Evolutionary conservation across 257 asterid species (phyloP).

Genomic region (Capsicum chinense): DNA sequence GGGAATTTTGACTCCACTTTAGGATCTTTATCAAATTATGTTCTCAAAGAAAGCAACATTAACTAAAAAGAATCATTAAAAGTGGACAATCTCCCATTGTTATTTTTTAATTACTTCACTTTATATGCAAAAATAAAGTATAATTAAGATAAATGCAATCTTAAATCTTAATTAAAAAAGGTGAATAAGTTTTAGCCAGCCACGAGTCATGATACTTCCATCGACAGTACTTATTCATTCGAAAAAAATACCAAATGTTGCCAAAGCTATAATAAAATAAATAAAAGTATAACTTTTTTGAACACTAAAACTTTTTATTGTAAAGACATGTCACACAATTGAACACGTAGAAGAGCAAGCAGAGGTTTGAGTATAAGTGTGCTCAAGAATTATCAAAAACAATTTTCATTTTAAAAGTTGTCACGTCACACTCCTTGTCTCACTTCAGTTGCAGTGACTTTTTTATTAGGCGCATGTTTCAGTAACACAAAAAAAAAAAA

Average conservation of each 20-base stretch:
- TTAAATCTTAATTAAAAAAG: background rate
- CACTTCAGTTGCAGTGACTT: too few species aligned
- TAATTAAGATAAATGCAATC: background rate
- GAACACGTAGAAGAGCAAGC: background rate
- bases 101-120: background rate
- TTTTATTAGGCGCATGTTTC: too few species aligned
- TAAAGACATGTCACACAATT: background rate
- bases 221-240: background rate
- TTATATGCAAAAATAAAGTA: background rate
- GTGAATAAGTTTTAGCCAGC: constrained; percentile 20
- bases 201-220: background rate
- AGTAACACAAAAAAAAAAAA: too few species aligned
- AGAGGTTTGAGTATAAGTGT: too few species aligned
- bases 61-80: background rate
- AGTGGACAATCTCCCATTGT: background rate
- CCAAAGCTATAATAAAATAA: background rate
- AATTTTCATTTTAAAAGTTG: too few species aligned
- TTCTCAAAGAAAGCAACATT: background rate
- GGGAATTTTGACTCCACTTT: background rate
- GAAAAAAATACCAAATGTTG: background rate
- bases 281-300: background rate
- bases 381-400: too few species aligned
- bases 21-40: background rate
- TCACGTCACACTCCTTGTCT: too few species aligned
- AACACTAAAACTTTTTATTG: background rate